Evolutionary conservation across 345 rosid species (phyloP).

Genomic region (Stellera chamaejasme): DNA sequence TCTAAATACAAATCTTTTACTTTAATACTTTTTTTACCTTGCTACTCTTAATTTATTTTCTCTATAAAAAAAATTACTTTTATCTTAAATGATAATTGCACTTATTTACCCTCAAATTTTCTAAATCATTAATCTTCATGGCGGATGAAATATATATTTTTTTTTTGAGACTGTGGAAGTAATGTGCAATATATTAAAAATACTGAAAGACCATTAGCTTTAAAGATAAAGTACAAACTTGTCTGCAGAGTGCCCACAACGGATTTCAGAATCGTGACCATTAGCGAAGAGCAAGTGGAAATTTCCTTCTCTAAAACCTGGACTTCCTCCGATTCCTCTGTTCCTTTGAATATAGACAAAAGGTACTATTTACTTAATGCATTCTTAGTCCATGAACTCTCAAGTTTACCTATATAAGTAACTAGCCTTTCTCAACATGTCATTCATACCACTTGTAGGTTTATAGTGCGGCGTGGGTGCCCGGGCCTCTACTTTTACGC

Average conservation of each 20-base stretch:
- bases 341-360: slow-evolving; percentile 80
- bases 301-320: slow-evolving; percentile 59
- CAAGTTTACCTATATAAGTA: background rate
- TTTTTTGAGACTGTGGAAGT: too few species aligned
- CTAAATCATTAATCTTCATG: too few species aligned
- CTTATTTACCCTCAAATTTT: too few species aligned
- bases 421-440: background rate
- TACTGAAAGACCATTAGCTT: too few species aligned
- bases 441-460: slow-evolving; percentile 28
- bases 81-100: too few species aligned
- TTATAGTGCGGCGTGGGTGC: slow-evolving; percentile 52
- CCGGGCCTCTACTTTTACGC: slow-evolving; percentile 67
- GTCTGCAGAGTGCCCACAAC: slow-evolving; percentile 43
- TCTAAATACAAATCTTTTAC: too few species aligned
- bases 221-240: too few species aligned
- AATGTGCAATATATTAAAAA: too few species aligned
- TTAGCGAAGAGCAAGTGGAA: slow-evolving; percentile 51
- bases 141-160: too few species aligned
- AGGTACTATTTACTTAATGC: slow-evolving; percentile 30
- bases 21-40: too few species aligned
- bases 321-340: slow-evolving; percentile 26
- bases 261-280: slow-evolving; percentile 34
- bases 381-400: background rate
- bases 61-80: too few species aligned
- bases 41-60: too few species aligned